Percentiles rank a stretch among this genome's conserved stretches.
phyloP scores from a whole-genome alignment of 2,329 filamentous ascomycete genomes.

The Amesomyces nigricolor region DNA sequence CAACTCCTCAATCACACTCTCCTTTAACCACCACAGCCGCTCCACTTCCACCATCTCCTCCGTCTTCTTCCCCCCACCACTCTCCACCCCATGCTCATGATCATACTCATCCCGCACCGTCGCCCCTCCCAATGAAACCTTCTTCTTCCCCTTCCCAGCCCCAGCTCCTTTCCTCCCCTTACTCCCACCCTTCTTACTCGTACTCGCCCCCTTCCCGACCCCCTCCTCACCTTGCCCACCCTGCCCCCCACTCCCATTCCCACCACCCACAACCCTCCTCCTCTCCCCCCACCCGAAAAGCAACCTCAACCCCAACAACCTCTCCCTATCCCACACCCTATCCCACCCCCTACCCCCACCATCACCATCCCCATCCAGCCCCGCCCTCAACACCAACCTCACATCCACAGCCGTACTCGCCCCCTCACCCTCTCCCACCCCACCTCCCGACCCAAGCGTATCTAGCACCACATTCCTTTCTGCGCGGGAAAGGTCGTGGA shows the following conservation, averaged over 20 bases:
- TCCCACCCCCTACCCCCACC: constrained; percentile 24
- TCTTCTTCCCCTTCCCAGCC: constrained; percentile 19
- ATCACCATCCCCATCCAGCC: constrained; percentile 32
- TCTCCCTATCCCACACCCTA: constrained; percentile 26
- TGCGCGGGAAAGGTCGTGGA: constrained; percentile 51
- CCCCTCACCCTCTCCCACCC: constrained; percentile 39
- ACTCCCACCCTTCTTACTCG: constrained; percentile 21
- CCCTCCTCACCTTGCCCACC: not conserved
- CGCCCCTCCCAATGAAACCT: constrained; percentile 16
- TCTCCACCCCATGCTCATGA: not conserved
- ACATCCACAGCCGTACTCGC: constrained; percentile 57
- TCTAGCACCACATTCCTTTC: constrained; percentile 61
- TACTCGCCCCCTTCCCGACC: constrained; percentile 17
- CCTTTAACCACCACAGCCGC: constrained; percentile 47
- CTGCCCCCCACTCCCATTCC: constrained; percentile 1
- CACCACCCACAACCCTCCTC: constrained; percentile 33
- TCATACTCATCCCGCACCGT: not conserved
- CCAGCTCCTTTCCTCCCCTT: constrained; percentile 19
- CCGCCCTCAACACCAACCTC: constrained; percentile 58
- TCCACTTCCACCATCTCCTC: constrained; percentile 15
- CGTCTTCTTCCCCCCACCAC: constrained; percentile 7
- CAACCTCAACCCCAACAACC: constrained; percentile 44
- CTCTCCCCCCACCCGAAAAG: constrained; percentile 53
- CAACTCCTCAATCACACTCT: constrained; percentile 49
- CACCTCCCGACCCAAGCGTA: constrained; percentile 42